Conservation (phyloP, 768 basidiomycete genomes). For the Auriscalpium orientale region DNA sequence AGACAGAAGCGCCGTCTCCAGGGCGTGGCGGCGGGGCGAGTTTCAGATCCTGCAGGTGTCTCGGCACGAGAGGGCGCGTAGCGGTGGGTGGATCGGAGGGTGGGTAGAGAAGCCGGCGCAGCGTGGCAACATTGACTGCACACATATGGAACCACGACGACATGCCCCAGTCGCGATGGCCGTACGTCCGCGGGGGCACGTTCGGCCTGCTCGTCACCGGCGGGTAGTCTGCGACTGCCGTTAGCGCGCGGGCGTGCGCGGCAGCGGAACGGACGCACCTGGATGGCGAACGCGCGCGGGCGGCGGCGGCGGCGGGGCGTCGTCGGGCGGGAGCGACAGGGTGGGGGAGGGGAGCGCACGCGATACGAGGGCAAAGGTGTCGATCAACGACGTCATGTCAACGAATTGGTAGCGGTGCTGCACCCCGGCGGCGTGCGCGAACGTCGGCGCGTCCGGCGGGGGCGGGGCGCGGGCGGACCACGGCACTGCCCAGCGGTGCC, state of each 20-base stretch:
- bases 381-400: constrained; percentile 8
- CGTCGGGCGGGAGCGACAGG: not conserved
- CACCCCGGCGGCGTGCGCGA: constrained; percentile 12
- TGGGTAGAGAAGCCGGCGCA: constrained; percentile 4
- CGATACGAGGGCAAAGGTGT: constrained; percentile 7
- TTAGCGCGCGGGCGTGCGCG: not conserved
- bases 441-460: not conserved
- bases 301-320: not conserved
- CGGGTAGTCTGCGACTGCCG: constrained; percentile 8
- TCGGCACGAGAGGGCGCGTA: not conserved
- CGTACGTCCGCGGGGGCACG: constrained; percentile 13
- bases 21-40: not conserved
- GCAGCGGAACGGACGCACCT: constrained; percentile 5
- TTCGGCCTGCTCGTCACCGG: constrained; percentile 3
- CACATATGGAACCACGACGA: constrained; percentile 13
- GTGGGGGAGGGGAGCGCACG: not conserved
- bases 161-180: constrained; percentile 8
- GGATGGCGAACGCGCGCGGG: constrained; percentile 2
- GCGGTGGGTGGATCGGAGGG: not conserved
- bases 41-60: not conserved
- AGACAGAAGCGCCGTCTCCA: too few relatives aligned
- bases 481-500: constrained; percentile 16
- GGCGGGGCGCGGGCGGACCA: constrained; percentile 5
- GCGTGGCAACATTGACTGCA: constrained; percentile 9
- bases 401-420: constrained; percentile 9